Conservation (phyloP, 805 yeast species). For the Cephaloascus fragrans region DNA sequence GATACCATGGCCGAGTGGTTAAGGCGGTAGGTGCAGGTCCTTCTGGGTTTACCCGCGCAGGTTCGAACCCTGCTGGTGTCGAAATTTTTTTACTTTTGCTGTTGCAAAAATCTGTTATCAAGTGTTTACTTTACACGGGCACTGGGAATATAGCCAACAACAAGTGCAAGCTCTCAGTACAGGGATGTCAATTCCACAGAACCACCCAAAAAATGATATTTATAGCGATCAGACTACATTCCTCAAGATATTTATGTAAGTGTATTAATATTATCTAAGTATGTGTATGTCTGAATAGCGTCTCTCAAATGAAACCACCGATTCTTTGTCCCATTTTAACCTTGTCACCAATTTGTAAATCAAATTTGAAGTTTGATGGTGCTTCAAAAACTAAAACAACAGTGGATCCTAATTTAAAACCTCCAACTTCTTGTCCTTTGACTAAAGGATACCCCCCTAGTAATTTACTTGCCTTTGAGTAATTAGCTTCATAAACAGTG, state of each 20-base stretch:
- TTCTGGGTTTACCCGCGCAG: conserved; percentile 37
- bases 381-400: conserved; percentile 97
- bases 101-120: no score
- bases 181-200: no score
- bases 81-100: conserved; percentile 20
- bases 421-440: conserved; percentile 95
- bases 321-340: conserved; percentile 80
- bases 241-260: no score
- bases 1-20: no score
- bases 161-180: no score
- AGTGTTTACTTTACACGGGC: no score
- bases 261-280: no score
- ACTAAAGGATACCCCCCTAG: conserved; percentile 82
- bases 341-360: conserved; percentile 59
- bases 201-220: no score
- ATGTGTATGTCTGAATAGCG: no score
- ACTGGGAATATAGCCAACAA: no score
- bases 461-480: conserved; percentile 63
- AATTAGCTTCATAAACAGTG: conserved; percentile 91
- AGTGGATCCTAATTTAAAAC: conserved; percentile 91
- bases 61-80: conserved; percentile 38
- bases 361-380: conserved; percentile 68
- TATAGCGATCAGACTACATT: no score
- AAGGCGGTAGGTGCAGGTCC: no score
- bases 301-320: conserved; percentile 33